Evolutionary conservation across 441 rosid genomes (phyloP).

Genomic region (Eruca vesicaria): DNA sequence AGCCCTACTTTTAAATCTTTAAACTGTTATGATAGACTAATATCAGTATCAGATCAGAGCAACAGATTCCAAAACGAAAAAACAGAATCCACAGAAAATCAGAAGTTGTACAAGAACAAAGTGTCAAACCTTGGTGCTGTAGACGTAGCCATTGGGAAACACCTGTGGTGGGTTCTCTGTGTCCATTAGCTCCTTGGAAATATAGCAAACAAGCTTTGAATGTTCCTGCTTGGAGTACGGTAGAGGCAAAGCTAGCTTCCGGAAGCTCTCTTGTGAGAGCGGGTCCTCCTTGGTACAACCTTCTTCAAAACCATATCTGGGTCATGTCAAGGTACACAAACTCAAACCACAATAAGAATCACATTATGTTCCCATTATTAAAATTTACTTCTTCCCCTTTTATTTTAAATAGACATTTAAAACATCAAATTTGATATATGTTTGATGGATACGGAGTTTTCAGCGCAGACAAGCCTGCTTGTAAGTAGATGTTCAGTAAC

Average conservation of each 20-base stretch:
- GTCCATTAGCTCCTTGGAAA: conserved; percentile 92
- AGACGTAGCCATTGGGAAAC: conserved; percentile 88
- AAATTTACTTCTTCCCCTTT: background rate
- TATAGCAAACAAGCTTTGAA: conserved; percentile 93
- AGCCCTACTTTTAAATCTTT: background rate
- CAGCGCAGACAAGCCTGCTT: conserved; percentile 93
- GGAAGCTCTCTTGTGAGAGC: conserved; percentile 83
- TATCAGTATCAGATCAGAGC: background rate
- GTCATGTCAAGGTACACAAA: conserved; percentile 45
- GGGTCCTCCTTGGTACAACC: conserved; percentile 97
- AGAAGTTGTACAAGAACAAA: conserved; percentile 1
- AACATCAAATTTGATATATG: conserved; percentile 16
- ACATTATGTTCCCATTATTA: background rate
- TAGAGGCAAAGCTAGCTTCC: conserved; percentile 75
- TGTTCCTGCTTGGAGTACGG: conserved; percentile 93
- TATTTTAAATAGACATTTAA: background rate
- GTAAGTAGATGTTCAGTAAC: conserved; percentile 78
- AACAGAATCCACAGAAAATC: too few species aligned
- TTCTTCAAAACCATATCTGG: conserved; percentile 73
- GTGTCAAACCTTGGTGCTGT: conserved; percentile 81
- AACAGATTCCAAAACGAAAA: too few species aligned
- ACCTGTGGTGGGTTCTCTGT: conserved; percentile 97
- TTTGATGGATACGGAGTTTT: conserved; percentile 63
- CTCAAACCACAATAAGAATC: conserved; percentile 5
- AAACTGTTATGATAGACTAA: background rate